A percentile compares a stretch with the other conserved stretches of the same genome.
These are phyloP conservation scores for Chlamydomonas asymmetrica DNA, from an alignment of 139 green algal genomes.

Conservation along the genomic window DNA sequence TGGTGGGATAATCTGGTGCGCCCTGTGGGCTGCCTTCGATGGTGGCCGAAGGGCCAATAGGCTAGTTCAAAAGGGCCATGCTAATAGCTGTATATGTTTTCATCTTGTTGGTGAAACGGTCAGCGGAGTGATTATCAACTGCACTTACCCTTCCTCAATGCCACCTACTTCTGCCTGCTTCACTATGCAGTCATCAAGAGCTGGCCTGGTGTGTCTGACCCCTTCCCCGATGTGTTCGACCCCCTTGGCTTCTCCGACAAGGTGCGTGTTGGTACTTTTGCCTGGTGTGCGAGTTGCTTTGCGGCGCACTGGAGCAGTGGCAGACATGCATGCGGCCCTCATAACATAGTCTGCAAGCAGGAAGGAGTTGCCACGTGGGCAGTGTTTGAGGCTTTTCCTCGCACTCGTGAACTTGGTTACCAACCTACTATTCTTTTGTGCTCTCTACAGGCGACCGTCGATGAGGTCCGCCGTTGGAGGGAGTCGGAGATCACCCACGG, in stretches of 20 bases:
- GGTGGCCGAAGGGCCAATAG: too few relatives aligned
- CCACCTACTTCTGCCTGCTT: too few relatives aligned
- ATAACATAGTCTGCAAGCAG: neutral
- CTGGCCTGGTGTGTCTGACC: neutral
- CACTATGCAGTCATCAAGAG: neutral
- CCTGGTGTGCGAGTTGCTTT: neutral
- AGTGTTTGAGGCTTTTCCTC: too few relatives aligned
- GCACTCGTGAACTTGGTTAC: neutral
- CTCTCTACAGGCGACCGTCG: constrained; percentile 27
- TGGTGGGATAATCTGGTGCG: too few relatives aligned
- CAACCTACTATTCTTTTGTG: neutral
- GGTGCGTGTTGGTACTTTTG: neutral
- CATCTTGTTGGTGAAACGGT: too few relatives aligned
- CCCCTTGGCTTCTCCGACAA: neutral
- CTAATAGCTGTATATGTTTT: too few relatives aligned
- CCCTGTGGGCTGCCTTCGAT: too few relatives aligned
- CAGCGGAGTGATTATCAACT: too few relatives aligned
- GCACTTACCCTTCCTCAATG: too few relatives aligned
- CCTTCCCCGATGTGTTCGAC: neutral
- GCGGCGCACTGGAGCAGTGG: neutral
- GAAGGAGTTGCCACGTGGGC: neutral
- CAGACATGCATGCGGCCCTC: neutral
- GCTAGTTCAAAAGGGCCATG: too few relatives aligned
- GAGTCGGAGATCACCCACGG: constrained; percentile 80
- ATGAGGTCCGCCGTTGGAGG: constrained; percentile 55